phyloP scores from a whole-genome alignment of 139 green algal species.

The Spirogloea muscicola region DNA sequence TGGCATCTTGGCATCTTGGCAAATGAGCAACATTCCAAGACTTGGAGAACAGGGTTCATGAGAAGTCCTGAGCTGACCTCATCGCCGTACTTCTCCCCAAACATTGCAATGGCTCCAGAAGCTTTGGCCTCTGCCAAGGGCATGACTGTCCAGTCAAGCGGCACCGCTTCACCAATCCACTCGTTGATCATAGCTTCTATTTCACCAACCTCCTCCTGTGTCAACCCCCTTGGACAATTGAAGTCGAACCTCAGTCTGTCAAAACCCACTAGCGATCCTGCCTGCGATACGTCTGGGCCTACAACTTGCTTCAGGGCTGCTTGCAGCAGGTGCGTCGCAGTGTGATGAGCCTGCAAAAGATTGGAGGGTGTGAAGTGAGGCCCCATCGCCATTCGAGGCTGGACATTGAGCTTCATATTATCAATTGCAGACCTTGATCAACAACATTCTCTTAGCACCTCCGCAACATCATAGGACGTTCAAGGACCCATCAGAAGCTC shows the following conservation, averaged over 20 bases:
- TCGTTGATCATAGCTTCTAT: conserved; percentile 79
- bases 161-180: conserved; percentile 61
- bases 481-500: too few species aligned
- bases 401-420: too few species aligned
- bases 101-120: conserved; percentile 83
- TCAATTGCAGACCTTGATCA: too few species aligned
- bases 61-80: conserved; percentile 24
- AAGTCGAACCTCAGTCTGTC: conserved; percentile 72
- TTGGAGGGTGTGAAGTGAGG: too few species aligned
- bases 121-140: conserved; percentile 71
- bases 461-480: too few species aligned
- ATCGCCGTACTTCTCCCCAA: conserved; percentile 92
- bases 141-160: conserved; percentile 57
- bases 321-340: conserved; percentile 86
- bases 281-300: conserved; percentile 72
- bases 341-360: conserved; percentile 68
- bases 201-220: conserved; percentile 56
- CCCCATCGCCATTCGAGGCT: too few species aligned
- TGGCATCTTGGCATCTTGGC: too few species aligned
- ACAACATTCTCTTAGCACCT: too few species aligned
- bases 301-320: conserved; percentile 68
- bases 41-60: background rate
- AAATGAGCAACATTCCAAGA: too few species aligned
- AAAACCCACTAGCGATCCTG: conserved; percentile 72
- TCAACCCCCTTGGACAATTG: conserved; percentile 47